Percentiles rank a stretch among this genome's conserved stretches.
Evolutionary conservation across 306 rosid genomes (phyloP).

Genomic region (Cercis canadensis): DNA sequence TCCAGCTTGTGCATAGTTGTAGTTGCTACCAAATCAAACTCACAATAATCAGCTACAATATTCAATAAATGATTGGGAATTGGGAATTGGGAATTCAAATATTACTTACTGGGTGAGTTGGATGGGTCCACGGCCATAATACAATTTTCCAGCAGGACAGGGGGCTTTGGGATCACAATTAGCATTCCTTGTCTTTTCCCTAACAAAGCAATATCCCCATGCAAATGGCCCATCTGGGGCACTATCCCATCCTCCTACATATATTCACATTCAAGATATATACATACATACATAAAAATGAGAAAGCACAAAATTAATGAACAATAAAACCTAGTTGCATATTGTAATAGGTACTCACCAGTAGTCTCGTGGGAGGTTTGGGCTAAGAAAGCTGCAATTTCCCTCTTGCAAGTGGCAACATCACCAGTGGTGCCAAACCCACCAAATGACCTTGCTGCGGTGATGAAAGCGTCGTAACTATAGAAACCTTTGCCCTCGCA

Average conservation of each 20-base stretch:
- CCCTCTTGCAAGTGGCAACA: conserved; percentile 49
- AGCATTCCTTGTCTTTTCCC: conserved; percentile 37
- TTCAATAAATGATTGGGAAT: no score
- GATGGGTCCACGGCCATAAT: conserved; percentile 69
- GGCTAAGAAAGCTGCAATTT: conserved; percentile 66
- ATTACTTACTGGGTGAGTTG: conserved; percentile 49
- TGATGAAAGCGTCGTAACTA: conserved; percentile 49
- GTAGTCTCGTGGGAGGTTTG: conserved; percentile 74
- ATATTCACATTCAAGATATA: neutral
- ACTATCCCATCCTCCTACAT: conserved; percentile 48
- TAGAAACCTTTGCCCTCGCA: conserved; percentile 49
- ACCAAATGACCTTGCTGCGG: conserved; percentile 43
- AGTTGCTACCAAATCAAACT: conserved; percentile 38
- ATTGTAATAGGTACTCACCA: neutral
- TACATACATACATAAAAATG: no score
- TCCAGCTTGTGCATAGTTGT: conserved; percentile 57
- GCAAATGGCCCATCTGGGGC: conserved; percentile 52
- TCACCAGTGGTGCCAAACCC: conserved; percentile 53
- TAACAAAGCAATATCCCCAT: conserved; percentile 58
- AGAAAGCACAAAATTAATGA: no score
- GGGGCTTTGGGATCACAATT: conserved; percentile 46
- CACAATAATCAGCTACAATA: no score
- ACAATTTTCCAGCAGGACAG: conserved; percentile 45
- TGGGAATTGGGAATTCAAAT: no score
- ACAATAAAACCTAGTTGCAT: no score